phyloP scores from a whole-genome alignment of 306 rosid species.

The Pyrus bretschneideri region DNA sequence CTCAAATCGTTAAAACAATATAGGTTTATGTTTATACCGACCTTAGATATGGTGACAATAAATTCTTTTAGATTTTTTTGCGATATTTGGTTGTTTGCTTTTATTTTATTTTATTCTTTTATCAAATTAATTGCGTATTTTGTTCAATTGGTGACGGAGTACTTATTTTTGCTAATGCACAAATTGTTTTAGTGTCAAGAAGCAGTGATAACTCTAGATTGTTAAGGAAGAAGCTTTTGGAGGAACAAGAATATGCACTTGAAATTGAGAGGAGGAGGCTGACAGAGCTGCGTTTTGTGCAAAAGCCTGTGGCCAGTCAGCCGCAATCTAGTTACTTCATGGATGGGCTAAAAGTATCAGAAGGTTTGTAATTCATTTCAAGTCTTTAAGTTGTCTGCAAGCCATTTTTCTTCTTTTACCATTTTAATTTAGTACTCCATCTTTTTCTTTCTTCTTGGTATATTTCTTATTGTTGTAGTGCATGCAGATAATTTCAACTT shows the following conservation, averaged over 20 bases:
- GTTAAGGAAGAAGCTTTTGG: constrained; percentile 45
- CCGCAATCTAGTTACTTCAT: constrained; percentile 33
- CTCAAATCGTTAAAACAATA: neutral
- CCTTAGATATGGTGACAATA: neutral
- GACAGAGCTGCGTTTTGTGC: constrained; percentile 32
- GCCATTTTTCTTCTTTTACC: neutral
- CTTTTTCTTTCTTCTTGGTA: neutral
- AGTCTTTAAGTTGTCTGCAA: neutral
- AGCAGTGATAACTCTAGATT: constrained; percentile 29
- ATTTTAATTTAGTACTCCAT: neutral
- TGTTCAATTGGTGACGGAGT: neutral
- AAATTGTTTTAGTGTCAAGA: constrained; percentile 36
- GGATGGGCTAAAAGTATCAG: constrained; percentile 32
- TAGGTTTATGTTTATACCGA: too few relatives aligned
- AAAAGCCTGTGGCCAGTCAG: constrained; percentile 17
- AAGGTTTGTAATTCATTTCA: constrained; percentile 21
- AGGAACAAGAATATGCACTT: constrained; percentile 41
- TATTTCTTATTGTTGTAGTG: neutral
- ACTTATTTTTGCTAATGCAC: neutral
- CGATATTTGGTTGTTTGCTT: neutral
- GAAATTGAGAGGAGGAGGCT: constrained; percentile 45
- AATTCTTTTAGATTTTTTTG: neutral
- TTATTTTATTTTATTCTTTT: neutral
- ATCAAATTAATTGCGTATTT: neutral
- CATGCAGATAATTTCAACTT: constrained; percentile 37